These are phyloP conservation scores for Fraxinus platypoda DNA, from an alignment of 305 asterid species.

Conservation along the genomic window DNA sequence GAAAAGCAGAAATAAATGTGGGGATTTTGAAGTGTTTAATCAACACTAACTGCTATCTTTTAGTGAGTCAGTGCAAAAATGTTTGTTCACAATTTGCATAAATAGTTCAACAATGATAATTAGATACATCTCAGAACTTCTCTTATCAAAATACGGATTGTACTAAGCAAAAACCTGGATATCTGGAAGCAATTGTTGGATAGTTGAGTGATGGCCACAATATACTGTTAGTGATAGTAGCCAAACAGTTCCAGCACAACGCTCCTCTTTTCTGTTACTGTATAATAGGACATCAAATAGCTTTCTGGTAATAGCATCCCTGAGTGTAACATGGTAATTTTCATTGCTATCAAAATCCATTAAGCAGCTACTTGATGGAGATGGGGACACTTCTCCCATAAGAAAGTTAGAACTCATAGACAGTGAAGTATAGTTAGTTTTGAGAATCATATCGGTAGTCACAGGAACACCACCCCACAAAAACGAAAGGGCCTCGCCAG, in stretches of 20 bases:
- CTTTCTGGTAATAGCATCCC: constrained; percentile 84
- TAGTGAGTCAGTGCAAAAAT: background rate
- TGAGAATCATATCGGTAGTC: constrained; percentile 77
- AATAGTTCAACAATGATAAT: background rate
- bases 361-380: constrained; percentile 40
- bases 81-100: background rate
- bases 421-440: constrained; percentile 85
- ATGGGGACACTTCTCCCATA: constrained; percentile 74
- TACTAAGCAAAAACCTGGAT: constrained; percentile 71
- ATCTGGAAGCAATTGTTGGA: constrained; percentile 94
- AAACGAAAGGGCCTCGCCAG: constrained; percentile 99
- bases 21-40: background rate
- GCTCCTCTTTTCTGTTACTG: constrained; percentile 96
- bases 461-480: constrained; percentile 99
- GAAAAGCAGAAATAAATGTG: background rate
- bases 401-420: constrained; percentile 86
- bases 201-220: constrained; percentile 76
- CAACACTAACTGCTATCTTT: background rate
- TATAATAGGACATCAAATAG: constrained; percentile 83
- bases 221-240: constrained; percentile 84
- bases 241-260: constrained; percentile 99
- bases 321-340: constrained; percentile 61
- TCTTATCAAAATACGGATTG: background rate
- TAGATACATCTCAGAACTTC: background rate
- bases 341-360: constrained; percentile 56